A percentile compares a stretch with the other conserved stretches of the same genome.
Evolutionary conservation across 1,139 yeast species (phyloP).

Genomic region (Blastobotrys persicus): DNA sequence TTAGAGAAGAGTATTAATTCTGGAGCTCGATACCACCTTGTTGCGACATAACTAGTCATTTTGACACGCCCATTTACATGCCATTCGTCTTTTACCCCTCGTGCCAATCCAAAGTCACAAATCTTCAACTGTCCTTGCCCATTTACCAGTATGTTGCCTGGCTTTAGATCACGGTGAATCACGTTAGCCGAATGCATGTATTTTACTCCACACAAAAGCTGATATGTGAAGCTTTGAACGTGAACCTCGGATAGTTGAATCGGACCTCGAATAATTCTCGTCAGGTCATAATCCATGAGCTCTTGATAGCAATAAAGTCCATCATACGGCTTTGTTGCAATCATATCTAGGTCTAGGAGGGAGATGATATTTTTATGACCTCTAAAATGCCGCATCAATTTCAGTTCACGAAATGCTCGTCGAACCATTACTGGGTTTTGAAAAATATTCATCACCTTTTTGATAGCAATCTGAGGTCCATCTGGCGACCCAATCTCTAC

Average conservation of each 20-base stretch:
- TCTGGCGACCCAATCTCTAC: slow-evolving; percentile 42
- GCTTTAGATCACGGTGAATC: slow-evolving; percentile 81
- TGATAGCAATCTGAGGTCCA: slow-evolving; percentile 56
- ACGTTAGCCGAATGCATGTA: slow-evolving; percentile 76
- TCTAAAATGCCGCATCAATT: slow-evolving; percentile 82
- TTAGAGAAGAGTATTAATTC: slow-evolving; percentile 70
- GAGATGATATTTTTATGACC: slow-evolving; percentile 62
- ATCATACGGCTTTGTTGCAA: slow-evolving; percentile 63
- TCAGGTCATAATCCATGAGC: slow-evolving; percentile 74
- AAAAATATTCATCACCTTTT: slow-evolving; percentile 85
- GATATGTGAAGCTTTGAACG: slow-evolving; percentile 71
- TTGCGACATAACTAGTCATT: slow-evolving; percentile 83
- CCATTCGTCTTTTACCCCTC: slow-evolving; percentile 49
- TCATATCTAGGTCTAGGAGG: slow-evolving; percentile 70
- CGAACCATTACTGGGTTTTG: slow-evolving; percentile 84
- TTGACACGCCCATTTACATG: slow-evolving; percentile 9
- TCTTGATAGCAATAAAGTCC: slow-evolving; percentile 87
- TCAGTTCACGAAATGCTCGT: slow-evolving; percentile 84
- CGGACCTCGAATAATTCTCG: slow-evolving; percentile 67
- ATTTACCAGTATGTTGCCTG: slow-evolving; percentile 78
- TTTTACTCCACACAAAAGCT: slow-evolving; percentile 73
- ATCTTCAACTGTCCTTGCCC: slow-evolving; percentile 68
- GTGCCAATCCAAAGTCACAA: slow-evolving; percentile 86
- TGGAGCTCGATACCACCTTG: slow-evolving; percentile 95
- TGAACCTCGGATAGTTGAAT: slow-evolving; percentile 80